Evolutionary conservation across 2,329 filamentous ascomycete species (phyloP).

Genomic region (Albophoma yamanashiensis): DNA sequence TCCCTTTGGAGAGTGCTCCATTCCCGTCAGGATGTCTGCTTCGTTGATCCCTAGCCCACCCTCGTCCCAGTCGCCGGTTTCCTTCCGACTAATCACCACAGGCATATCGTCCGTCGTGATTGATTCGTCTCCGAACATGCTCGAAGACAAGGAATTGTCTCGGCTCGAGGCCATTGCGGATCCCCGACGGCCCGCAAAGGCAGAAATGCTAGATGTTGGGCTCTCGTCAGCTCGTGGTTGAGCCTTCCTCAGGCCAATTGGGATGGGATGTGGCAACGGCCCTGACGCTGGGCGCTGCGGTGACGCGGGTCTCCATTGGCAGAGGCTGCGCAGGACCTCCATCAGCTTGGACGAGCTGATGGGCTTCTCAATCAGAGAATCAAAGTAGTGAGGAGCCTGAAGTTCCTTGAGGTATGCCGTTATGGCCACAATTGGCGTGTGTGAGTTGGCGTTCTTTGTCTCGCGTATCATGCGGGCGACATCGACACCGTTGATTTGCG

Average conservation of each 20-base stretch:
- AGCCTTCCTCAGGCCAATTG: slow-evolving; percentile 55
- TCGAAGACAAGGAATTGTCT: slow-evolving; percentile 81
- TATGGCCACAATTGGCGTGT: slow-evolving; percentile 92
- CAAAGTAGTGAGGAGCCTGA: slow-evolving; percentile 90
- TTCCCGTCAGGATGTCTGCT: slow-evolving; percentile 32
- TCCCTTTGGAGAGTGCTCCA: slow-evolving; percentile 26
- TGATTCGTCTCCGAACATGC: slow-evolving; percentile 80
- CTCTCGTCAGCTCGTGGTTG: slow-evolving; percentile 63
- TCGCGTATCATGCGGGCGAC: slow-evolving; percentile 97
- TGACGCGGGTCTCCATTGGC: slow-evolving; percentile 80
- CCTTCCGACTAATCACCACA: slow-evolving; percentile 62
- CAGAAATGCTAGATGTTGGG: slow-evolving; percentile 68
- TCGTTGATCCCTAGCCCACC: slow-evolving; percentile 70
- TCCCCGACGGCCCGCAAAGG: slow-evolving; percentile 57
- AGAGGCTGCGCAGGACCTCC: slow-evolving; percentile 77
- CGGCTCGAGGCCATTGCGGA: slow-evolving; percentile 74
- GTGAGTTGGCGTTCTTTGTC: slow-evolving; percentile 87
- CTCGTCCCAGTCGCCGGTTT: slow-evolving; percentile 69
- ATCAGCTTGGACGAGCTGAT: slow-evolving; percentile 86
- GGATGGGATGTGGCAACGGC: slow-evolving; percentile 46
- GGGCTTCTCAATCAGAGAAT: slow-evolving; percentile 91
- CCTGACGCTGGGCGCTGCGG: slow-evolving; percentile 31
- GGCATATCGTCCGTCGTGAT: slow-evolving; percentile 69
- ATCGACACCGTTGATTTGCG: slow-evolving; percentile 89
- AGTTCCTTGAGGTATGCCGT: slow-evolving; percentile 98